A percentile compares a stretch with the other conserved stretches of the same genome.
Evolutionary conservation across 1,139 yeast species (phyloP).

Genomic region (Zygosaccharomyces pseudobailii): DNA sequence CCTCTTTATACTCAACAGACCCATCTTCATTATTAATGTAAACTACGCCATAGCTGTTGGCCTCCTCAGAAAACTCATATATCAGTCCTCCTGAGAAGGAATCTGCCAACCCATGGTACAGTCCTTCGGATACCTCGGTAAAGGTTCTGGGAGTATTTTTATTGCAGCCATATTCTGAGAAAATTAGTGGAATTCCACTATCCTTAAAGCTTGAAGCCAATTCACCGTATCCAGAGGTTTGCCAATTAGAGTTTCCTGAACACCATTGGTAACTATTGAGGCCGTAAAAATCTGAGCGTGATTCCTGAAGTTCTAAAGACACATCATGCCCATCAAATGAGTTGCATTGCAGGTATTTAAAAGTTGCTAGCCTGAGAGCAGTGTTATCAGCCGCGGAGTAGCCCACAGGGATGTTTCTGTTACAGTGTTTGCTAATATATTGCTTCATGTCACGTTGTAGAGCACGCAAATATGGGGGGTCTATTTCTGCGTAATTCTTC

Average conservation of each 20-base stretch:
- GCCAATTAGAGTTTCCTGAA: conserved; percentile 61
- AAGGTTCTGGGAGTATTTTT: conserved; percentile 59
- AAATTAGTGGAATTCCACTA: conserved; percentile 67
- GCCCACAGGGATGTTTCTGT: conserved; percentile 83
- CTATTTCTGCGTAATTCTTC: conserved; percentile 52
- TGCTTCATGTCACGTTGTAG: conserved; percentile 87
- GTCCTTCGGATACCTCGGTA: conserved; percentile 61
- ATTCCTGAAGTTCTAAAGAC: conserved; percentile 49
- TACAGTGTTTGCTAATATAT: conserved; percentile 62
- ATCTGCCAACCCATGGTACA: conserved; percentile 48
- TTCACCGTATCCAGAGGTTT: conserved; percentile 63
- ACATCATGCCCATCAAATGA: conserved; percentile 35
- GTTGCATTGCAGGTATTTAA: conserved; percentile 79
- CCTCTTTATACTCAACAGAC: conserved; percentile 45
- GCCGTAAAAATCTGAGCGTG: conserved; percentile 83
- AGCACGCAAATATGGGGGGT: conserved; percentile 76
- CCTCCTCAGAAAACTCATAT: conserved; percentile 69
- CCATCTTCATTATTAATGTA: conserved; percentile 41
- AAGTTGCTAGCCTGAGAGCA: conserved; percentile 65
- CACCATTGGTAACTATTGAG: conserved; percentile 94
- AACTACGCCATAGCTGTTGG: conserved; percentile 67
- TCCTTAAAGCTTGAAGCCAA: conserved; percentile 57
- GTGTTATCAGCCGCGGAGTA: conserved; percentile 88
- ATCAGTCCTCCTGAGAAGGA: conserved; percentile 74
- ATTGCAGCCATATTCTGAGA: conserved; percentile 83